Evolutionary conservation across 805 yeast species (phyloP), one percentile per base, ranked within the genome.

Genomic region (Monosporozyma yasuniensis): DNA sequence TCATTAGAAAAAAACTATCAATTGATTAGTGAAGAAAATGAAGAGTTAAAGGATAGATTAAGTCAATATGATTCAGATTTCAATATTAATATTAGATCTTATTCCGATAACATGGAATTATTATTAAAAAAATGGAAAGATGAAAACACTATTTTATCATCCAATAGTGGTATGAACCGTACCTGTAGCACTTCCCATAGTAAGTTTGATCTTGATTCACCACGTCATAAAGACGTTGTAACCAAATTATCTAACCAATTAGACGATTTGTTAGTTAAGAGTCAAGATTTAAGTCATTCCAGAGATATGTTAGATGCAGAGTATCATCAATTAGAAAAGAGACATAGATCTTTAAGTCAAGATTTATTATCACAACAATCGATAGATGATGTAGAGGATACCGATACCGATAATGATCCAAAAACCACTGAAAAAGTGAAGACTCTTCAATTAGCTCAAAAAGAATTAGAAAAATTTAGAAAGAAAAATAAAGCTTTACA

Each of bases 391-490:
- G n/a, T 5, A 2, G 48, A 46, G 14, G 16, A 5, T 3, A 9
- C n/a, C 3, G 30, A 27, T 22, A 21, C 2, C 7, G 21, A 30
- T 9, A 22, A 22, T 22, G 34, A n/a, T 39, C 25, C 22, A 80
- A 82, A 58, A 84, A 93, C 86, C 49, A 80, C 79, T 54, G 87
- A 82, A 62, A 81, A 91, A 12, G 82, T 84, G 50, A 78, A 76
- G 54, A 96, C 96, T 0, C 73, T 89, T 49, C 79, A 79, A 44
- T 61, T 82, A 55, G 83, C 91, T 8, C 88, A 88, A 58, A 78
- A 75, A 44, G 96, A 89, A 64, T 68, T 84, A 52, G 73, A 74
- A 30, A 79, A 74, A 61, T 81, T 79, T 61, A 83, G 77, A 57
- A 79, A 75, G 12, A 57, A 72, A 18, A 76, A 80, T 51, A 78